These are phyloP conservation scores for Hansenula sp. DNA, from an alignment of 1,139 yeast species.

Conservation along the genomic window DNA sequence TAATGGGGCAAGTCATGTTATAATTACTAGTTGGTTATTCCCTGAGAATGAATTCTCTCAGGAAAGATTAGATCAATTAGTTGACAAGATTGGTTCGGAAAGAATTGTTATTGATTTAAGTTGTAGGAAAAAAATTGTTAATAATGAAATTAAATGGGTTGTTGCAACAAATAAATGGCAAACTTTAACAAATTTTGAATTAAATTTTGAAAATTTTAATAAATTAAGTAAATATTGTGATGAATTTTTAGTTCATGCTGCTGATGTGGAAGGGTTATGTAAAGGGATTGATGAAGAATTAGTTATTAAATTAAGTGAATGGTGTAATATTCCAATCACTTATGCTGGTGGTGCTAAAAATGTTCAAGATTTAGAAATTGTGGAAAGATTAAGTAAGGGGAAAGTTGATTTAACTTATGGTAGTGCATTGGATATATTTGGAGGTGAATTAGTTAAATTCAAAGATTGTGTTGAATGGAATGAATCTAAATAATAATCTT, in stretches of 20 bases:
- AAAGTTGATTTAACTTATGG: conserved; percentile 91
- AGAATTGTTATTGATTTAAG: conserved; percentile 86
- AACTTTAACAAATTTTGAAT: conserved; percentile 64
- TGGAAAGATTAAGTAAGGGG: conserved; percentile 64
- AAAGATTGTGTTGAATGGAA: conserved; percentile 78
- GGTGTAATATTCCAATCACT: conserved; percentile 79
- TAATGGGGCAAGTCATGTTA: conserved; percentile 72
- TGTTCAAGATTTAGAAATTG: conserved; percentile 62
- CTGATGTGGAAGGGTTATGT: conserved; percentile 96
- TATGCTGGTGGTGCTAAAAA: conserved; percentile 97
- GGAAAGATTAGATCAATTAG: conserved; percentile 31
- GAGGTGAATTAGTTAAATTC: conserved; percentile 76
- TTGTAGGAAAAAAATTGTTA: conserved; percentile 49
- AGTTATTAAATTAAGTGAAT: conserved; percentile 67
- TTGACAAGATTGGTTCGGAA: conserved; percentile 54
- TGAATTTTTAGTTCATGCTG: conserved; percentile 93
- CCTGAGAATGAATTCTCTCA: conserved; percentile 16
- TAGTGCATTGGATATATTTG: conserved; percentile 90
- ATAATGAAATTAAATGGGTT: conserved; percentile 54
- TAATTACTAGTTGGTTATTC: conserved; percentile 90
- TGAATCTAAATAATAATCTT: conserved; percentile 7
- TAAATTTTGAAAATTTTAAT: conserved; percentile 50
- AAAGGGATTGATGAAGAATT: conserved; percentile 83
- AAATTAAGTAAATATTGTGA: conserved; percentile 62
- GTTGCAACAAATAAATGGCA: conserved; percentile 99